Evolutionary conservation across 192 early-diverging fungal genomes (phyloP).

Genomic region (Irineochytrium annulatum): DNA sequence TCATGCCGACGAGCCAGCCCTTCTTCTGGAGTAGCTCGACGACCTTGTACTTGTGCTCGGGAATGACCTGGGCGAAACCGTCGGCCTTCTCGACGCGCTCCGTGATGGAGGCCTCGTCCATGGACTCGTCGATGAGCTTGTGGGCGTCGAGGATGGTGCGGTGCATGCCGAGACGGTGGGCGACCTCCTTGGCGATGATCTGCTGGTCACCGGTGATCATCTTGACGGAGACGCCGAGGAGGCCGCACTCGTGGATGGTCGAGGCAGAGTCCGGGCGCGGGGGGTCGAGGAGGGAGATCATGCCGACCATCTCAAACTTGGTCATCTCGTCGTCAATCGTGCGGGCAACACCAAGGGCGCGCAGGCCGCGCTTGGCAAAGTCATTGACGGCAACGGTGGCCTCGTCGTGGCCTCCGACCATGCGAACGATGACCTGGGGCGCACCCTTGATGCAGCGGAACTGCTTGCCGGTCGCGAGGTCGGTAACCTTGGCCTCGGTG

Average conservation of each 20-base stretch:
- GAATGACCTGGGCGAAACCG: constrained; percentile 95
- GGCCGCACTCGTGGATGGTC: constrained; percentile 76
- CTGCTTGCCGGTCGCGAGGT: constrained; percentile 65
- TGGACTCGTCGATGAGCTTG: constrained; percentile 66
- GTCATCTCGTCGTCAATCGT: constrained; percentile 66
- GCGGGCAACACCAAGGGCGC: constrained; percentile 85
- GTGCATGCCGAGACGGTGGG: constrained; percentile 82
- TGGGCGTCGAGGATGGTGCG: constrained; percentile 82
- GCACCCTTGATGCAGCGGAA: constrained; percentile 92
- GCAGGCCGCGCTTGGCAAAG: constrained; percentile 82
- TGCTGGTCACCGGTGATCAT: constrained; percentile 97
- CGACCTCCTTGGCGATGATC: constrained; percentile 92
- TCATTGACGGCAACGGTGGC: constrained; percentile 77
- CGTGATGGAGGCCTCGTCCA: constrained; percentile 76
- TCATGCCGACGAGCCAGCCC: constrained; percentile 92
- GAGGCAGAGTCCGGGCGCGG: constrained; percentile 86
- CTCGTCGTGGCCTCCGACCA: constrained; percentile 62
- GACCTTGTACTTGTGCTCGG: constrained; percentile 95
- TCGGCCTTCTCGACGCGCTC: constrained; percentile 80
- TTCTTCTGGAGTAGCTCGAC: constrained; percentile 89
- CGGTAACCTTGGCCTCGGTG: constrained; percentile 78
- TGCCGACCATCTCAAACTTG: constrained; percentile 79
- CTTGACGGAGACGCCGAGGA: constrained; percentile 81
- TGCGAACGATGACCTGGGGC: constrained; percentile 82
- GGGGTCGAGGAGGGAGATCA: constrained; percentile 90